Conservation (phyloP, 1,139 yeast species). For the Nakaseomyces nivariensis region DNA sequence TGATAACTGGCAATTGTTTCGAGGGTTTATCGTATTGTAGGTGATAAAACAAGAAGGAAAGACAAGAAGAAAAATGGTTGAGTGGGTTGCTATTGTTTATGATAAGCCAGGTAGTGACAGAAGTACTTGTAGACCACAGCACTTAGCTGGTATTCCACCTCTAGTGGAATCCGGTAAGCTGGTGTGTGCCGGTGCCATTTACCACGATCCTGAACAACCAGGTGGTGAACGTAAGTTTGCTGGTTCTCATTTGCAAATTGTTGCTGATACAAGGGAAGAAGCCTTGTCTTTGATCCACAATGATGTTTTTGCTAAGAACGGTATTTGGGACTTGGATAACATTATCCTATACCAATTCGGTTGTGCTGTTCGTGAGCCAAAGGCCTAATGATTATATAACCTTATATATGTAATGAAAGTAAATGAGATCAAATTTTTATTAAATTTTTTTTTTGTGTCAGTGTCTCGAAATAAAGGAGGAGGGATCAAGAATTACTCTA, state of each 20-base stretch:
- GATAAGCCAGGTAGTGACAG: conserved; percentile 62
- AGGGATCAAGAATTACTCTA: no score
- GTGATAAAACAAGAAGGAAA: no score
- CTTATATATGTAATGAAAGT: no score
- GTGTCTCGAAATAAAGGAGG: no score
- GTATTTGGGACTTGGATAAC: conserved; percentile 68
- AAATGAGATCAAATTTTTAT: no score
- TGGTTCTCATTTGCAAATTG: conserved; percentile 57
- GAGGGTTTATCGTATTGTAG: no score
- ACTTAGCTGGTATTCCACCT: conserved; percentile 46
- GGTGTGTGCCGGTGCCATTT: conserved; percentile 58
- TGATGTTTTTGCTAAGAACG: conserved; percentile 54
- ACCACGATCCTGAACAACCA: conserved; percentile 34
- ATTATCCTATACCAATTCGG: conserved; percentile 50
- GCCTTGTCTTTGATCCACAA: conserved; percentile 51
- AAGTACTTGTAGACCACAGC: conserved; percentile 45
- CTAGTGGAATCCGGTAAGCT: conserved; percentile 45
- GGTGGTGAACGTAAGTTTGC: conserved; percentile 47
- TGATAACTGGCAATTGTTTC: no score
- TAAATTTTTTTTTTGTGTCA: neutral
- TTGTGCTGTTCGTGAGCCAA: conserved; percentile 37
- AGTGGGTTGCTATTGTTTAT: conserved; percentile 61
- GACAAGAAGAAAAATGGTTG: conserved; percentile 31
- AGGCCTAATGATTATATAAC: conserved; percentile 12
- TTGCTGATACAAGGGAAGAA: conserved; percentile 55